Evolutionary conservation across 2,329 filamentous ascomycete species (phyloP).

Genomic region (Dactylellina parvicollis): DNA sequence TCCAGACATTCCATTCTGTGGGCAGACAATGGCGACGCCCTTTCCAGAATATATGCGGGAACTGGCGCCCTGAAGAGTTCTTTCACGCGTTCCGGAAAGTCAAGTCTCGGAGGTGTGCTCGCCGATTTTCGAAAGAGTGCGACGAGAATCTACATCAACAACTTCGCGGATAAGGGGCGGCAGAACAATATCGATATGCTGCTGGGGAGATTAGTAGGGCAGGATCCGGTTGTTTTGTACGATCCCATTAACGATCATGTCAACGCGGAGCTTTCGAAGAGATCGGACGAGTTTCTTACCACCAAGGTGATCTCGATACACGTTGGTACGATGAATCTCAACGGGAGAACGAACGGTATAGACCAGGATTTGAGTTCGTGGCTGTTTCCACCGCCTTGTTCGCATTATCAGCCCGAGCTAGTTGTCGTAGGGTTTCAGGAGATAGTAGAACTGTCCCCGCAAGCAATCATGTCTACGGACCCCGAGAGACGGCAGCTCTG

Average conservation of each 20-base stretch:
- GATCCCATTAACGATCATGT: slow-evolving; percentile 91
- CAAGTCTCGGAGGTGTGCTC: slow-evolving; percentile 90
- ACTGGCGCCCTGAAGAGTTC: slow-evolving; percentile 95
- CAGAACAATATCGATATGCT: slow-evolving; percentile 96
- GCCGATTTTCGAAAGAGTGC: slow-evolving; percentile 96
- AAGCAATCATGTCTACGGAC: slow-evolving; percentile 99
- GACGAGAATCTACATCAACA: slow-evolving; percentile 94
- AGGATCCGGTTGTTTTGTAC: slow-evolving; percentile 50
- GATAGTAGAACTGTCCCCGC: slow-evolving; percentile 95
- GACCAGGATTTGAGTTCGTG: slow-evolving; percentile 83
- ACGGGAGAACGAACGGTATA: slow-evolving; percentile 82
- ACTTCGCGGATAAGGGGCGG: slow-evolving; percentile 90
- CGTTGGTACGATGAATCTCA: slow-evolving; percentile 93
- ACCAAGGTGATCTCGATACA: slow-evolving; percentile 68
- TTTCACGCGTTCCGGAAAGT: slow-evolving; percentile 92
- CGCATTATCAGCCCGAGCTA: slow-evolving; percentile 77
- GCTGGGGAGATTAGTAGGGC: slow-evolving; percentile 62
- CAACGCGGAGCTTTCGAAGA: slow-evolving; percentile 75
- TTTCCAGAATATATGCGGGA: slow-evolving; percentile 95
- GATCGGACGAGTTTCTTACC: slow-evolving; percentile 58
- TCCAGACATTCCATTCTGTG: slow-evolving; percentile 90
- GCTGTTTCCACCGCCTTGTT: slow-evolving; percentile 76
- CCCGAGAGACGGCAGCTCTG: slow-evolving; percentile 83
- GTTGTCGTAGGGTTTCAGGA: slow-evolving; percentile 95
- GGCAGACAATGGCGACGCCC: slow-evolving; percentile 94